Base-by-base conservation (phyloP, 805 yeast genomes). In the Candida verbasci region DNA sequence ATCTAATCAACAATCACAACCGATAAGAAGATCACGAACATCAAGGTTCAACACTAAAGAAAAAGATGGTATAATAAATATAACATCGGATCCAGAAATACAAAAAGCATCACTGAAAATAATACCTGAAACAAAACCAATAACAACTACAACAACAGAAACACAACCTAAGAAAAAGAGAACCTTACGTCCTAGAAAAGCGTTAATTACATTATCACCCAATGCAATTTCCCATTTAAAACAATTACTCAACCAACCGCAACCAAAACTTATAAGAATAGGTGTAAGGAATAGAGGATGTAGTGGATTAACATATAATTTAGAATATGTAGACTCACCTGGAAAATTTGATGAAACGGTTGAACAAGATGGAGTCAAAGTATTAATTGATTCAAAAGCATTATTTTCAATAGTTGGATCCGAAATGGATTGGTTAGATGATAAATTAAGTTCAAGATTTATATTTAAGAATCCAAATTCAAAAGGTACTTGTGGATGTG, bases 341-440 rank as follows among this genome's bases (percentile, higher is more conserved):
- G 96, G 89, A n/a, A 87, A 88, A 64, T 93, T 91, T 52, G 98
- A 93, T 60, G 98, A 93, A 62, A 69, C 82, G 41, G 86, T 93
- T 8, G 86, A 78, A 46, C 97, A 91, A 63, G 96, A 89, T 52
- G 97, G 95, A 24, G 94, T 93, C 27, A 85, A 79, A 57, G 94
- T 93, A 2, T 71, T 89, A 38, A 86, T 93, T 31, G 98, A 93
- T 58, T 91, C 97, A 18, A 93, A 93, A 60, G 98, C 98, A 0
- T 70, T 93, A 37, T 89, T 93, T 60, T 82, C 94, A 48, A 89
- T 93, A 30, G 95, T 93, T 40, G 98, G 98, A 1, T 83, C 95
- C 5, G 95, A 89, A 61, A 93, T 93, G 98, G 98, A 93, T 62
- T 93, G 96, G 96, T 70, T 86, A 33, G 97, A 93, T 54, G 96